Base-by-base conservation (phyloP, 352 stramenopile species). In the Peronospora belbahrii region DNA sequence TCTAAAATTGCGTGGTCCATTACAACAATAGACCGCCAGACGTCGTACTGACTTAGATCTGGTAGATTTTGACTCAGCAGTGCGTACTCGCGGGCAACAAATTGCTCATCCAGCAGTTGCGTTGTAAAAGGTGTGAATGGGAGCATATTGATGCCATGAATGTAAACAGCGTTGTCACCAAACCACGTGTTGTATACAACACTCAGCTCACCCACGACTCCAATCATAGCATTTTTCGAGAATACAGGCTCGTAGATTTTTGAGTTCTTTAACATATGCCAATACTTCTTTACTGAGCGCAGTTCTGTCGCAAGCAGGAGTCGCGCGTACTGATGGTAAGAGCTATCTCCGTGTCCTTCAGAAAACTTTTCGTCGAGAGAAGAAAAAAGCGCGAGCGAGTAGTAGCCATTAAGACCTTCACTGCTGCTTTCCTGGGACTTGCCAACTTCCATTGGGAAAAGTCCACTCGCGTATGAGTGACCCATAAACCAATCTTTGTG, bases 401-500 rank as follows among this genome's bases (percentile, higher is more conserved):
- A 98, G 67, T 98, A 98, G 33, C 87, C 93, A 64, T 99, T 98
- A 19, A 96, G 62, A 37, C 82, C 84, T 67, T 99, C 94, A 53
- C 86, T 97, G 38, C 83, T 97, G 59, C 86, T 97, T 60, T 98
- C 95, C 65, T 98, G 93, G 22, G 80, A 89, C 67, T 98, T 98
- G 33, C 94, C 95, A 48, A 95, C 85, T 28, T 83, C 62, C 74
- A 97, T 95, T 20, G 77, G 75, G 65, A 98, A 98, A 10, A 99
- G 32, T 4, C 95, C 95, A 31, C 85, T 97, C 8, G 95, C 93
- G 71, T 96, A 99, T 41, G 89, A 97, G 56, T 98, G 93, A 24
- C 90, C 93, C 36, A 97, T 79, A 67, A 94, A 99, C 83, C 91
- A 98, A 45, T 97, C 94, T 66, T 97, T 97, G 60, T 98, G 89